Conservation (phyloP, 441 rosid genomes). For the Erysimum cheiri region DNA sequence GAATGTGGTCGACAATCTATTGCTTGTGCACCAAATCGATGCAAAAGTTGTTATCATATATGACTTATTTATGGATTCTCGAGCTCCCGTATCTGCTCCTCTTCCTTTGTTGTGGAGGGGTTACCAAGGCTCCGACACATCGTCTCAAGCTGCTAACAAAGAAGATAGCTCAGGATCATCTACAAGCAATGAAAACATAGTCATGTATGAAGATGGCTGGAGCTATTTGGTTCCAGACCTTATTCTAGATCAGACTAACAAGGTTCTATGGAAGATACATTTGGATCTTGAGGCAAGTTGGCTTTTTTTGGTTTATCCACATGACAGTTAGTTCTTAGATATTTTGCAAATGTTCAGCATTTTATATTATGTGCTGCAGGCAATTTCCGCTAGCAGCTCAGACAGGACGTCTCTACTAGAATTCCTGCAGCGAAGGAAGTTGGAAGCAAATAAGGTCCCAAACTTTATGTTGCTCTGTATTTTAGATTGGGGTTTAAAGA, state of each 20-base stretch:
- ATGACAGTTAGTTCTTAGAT: background rate
- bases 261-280: conserved; percentile 87
- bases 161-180: conserved; percentile 63
- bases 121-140: conserved; percentile 57
- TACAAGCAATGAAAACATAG: conserved; percentile 59
- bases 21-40: conserved; percentile 97
- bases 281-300: conserved; percentile 87
- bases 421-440: conserved; percentile 88
- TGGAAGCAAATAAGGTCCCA: conserved; percentile 92
- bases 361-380: conserved; percentile 53
- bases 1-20: conserved; percentile 88
- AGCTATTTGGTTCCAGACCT: conserved; percentile 90
- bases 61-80: conserved; percentile 89
- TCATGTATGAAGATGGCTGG: conserved; percentile 89
- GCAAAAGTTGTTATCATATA: conserved; percentile 94
- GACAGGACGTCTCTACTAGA: conserved; percentile 87
- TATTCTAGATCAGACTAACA: conserved; percentile 73
- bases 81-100: conserved; percentile 98
- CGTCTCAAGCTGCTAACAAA: conserved; percentile 53
- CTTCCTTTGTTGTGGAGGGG: conserved; percentile 90
- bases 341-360: conserved; percentile 12
- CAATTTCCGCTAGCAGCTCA: conserved; percentile 93
- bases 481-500: conserved; percentile 9
- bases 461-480: conserved; percentile 23
- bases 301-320: conserved; percentile 10